Evolutionary conservation across 495 filamentous ascomycete genomes (phyloP).

Genomic region (Aspergillus baeticus): DNA sequence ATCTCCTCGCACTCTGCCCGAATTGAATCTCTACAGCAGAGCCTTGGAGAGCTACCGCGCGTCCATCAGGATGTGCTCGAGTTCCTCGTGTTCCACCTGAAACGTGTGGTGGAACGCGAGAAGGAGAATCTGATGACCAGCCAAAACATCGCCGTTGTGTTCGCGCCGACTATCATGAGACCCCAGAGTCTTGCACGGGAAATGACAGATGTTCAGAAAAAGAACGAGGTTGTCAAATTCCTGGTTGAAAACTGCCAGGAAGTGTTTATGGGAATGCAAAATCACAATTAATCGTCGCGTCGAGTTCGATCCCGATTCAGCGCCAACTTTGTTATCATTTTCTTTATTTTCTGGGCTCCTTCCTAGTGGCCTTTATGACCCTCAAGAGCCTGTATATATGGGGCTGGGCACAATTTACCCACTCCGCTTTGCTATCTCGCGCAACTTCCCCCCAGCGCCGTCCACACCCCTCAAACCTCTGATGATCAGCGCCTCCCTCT

Average conservation of each 20-base stretch:
- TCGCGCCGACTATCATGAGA: constrained; percentile 96
- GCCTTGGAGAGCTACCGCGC: constrained; percentile 72
- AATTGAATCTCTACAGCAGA: constrained; percentile 63
- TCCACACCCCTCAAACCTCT: neutral
- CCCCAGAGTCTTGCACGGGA: constrained; percentile 85
- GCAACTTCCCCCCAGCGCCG: neutral
- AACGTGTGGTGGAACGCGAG: constrained; percentile 78
- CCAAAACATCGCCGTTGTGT: constrained; percentile 93
- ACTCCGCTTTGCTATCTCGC: neutral
- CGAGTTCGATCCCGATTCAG: neutral
- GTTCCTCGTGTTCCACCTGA: constrained; percentile 92
- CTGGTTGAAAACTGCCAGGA: constrained; percentile 81
- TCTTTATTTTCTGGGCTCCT: constrained; percentile 4
- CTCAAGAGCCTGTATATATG: constrained; percentile 23
- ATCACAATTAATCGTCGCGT: constrained; percentile 12
- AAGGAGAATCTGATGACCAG: constrained; percentile 91
- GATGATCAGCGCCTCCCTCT: constrained; percentile 22
- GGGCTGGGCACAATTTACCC: neutral
- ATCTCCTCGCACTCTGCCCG: constrained; percentile 43
- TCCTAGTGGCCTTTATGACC: neutral
- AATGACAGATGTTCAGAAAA: constrained; percentile 92
- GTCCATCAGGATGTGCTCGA: constrained; percentile 87
- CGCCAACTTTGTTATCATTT: constrained; percentile 8
- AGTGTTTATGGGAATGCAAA: constrained; percentile 61
- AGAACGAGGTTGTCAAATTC: constrained; percentile 87